Conservation (phyloP, 2,329 filamentous ascomycete species). For the Stachybotrys chlorohalonatus region DNA sequence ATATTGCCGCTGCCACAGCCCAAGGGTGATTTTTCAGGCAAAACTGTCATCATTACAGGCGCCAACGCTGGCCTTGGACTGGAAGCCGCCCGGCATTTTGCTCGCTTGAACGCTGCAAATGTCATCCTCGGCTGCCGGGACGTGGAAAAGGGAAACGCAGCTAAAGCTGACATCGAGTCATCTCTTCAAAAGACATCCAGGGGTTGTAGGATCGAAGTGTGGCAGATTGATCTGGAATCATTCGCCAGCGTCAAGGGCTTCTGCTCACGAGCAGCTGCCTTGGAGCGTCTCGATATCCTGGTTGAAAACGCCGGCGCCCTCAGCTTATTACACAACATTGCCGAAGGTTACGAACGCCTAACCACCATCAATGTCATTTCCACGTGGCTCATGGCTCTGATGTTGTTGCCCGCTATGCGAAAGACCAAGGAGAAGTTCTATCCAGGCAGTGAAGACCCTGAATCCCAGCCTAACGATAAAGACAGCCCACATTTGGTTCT, state of each 20-base stretch:
- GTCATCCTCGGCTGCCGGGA: constrained; percentile 29
- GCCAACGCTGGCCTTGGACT: constrained; percentile 29
- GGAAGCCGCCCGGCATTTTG: constrained; percentile 28
- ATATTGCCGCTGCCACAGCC: neutral
- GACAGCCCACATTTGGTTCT: neutral
- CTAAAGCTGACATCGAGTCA: constrained; percentile 20
- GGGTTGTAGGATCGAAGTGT: constrained; percentile 5
- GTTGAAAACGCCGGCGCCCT: constrained; percentile 4
- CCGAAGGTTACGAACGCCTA: constrained; percentile 2
- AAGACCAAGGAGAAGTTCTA: neutral
- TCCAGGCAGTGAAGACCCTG: neutral
- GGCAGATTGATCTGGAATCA: constrained; percentile 4
- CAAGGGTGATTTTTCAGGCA: neutral
- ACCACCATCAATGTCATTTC: constrained; percentile 6
- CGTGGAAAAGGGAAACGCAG: constrained; percentile 25
- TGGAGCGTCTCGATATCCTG: constrained; percentile 3
- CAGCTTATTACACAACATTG: neutral
- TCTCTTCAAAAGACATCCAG: constrained; percentile 6
- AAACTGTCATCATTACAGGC: constrained; percentile 28
- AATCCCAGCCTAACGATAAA: neutral
- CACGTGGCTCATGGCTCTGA: constrained; percentile 3
- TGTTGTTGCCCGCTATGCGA: constrained; percentile 1
- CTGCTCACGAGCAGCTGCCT: constrained; percentile 1
- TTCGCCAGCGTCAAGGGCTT: constrained; percentile 4
- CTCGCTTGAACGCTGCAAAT: constrained; percentile 21